A percentile compares a stretch with the other conserved stretches of the same genome.
These are phyloP conservation scores for Gillenia trifoliata DNA, from an alignment of 306 rosid species.

Conservation along the genomic window DNA sequence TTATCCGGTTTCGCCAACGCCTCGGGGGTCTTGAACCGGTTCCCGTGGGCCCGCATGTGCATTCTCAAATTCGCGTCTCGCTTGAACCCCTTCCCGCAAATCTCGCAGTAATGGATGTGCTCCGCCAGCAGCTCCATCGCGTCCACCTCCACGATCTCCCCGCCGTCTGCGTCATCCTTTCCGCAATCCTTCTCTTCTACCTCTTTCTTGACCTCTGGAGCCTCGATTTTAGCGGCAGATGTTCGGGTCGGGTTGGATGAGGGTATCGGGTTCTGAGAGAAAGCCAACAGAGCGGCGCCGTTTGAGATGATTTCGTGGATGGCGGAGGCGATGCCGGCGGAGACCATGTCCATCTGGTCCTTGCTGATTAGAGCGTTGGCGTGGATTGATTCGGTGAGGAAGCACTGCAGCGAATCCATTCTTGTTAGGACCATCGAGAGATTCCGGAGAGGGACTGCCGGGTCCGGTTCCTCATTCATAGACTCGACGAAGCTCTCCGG, in stretches of 20 bases:
- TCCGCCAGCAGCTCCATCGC: constrained; percentile 70
- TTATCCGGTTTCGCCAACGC: constrained; percentile 55
- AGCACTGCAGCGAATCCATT: constrained; percentile 51
- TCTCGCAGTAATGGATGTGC: constrained; percentile 79
- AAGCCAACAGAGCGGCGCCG: constrained; percentile 56
- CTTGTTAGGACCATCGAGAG: constrained; percentile 42
- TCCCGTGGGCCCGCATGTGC: constrained; percentile 96
- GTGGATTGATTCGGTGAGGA: constrained; percentile 49
- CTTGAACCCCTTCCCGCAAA: constrained; percentile 88
- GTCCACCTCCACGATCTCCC: constrained; percentile 73
- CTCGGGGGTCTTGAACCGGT: constrained; percentile 67
- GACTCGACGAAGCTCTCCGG: background rate
- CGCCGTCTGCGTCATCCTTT: constrained; percentile 11
- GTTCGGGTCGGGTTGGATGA: background rate
- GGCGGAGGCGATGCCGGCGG: constrained; percentile 55
- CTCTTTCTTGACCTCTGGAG: constrained; percentile 16
- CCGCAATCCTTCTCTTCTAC: background rate
- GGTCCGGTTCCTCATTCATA: constrained; percentile 18
- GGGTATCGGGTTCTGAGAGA: constrained; percentile 16
- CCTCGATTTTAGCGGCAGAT: background rate
- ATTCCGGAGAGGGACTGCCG: constrained; percentile 44
- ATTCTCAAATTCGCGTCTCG: constrained; percentile 90
- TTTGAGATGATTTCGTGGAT: constrained; percentile 47
- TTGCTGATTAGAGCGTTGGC: constrained; percentile 28
- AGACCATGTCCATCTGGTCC: constrained; percentile 45